Base-by-base conservation (phyloP, 257 asterid species). In the Nicotiana attenuata region DNA sequence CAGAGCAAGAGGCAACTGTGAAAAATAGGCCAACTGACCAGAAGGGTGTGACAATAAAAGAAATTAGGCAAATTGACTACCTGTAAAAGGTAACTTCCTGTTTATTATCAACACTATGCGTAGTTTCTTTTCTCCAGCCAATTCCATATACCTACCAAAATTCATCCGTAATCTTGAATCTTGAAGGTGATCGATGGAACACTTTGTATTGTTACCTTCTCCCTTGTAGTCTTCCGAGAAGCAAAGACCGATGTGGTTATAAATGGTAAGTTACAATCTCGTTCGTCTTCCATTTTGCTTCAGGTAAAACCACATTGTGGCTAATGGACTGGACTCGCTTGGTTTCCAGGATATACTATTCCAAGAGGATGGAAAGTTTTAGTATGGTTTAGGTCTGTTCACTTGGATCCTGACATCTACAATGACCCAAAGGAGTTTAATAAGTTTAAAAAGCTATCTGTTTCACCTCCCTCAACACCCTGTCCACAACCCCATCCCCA, bases 361-460 rank as follows among this genome's bases (percentile, higher is more conserved):
- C 99, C 99, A 1, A 88, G 88, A 82, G 99, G 99, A 47, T 93
- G 99, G 99, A 93, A 88, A 79, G 94, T 89, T 69, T 63, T 95
- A 84, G 91, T 88, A 19, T 95, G 99, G 99, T 92, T 95, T 67
- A 90, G 99, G 84, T 78, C 88, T 20, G 94, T 93, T 77, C 99
- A 95, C 84, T 82, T 83, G 6, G 96, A 95, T 83, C 87, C 93
- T 0, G 91, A 91, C 83, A 82, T 90, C 14, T 95, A 91, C 35
- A 82, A 87, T 0, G 94, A 91, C 0, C 98, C 98, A 2, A 87
- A 82, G 85, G 87, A 85, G 86, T 93, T 93, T 35, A 90, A 93
- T 86, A 92, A 96, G 89, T 66, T n/a, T 14, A 26, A 28, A 19
- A 16, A n/a, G 35, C 14, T 35, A 31, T 50, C 45, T 63, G 7